Conservation (phyloP, 352 stramenopile species). For the Plasmopara muralis region DNA sequence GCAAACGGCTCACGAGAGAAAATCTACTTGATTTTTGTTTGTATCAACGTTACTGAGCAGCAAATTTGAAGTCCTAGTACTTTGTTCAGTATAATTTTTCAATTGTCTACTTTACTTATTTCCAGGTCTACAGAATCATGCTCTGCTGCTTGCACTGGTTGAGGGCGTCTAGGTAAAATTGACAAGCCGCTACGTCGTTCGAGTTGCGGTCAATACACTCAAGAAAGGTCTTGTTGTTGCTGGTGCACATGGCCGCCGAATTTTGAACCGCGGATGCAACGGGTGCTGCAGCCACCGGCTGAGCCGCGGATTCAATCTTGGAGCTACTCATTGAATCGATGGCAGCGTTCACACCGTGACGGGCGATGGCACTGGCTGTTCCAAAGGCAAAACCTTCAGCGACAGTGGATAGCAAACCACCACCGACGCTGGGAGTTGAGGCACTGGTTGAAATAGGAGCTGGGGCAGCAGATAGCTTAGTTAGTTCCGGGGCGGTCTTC, state of each 20-base stretch:
- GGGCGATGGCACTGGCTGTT: conserved; percentile 93
- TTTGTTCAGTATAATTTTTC: too few species aligned
- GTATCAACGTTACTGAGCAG: too few species aligned
- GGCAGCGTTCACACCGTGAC: conserved; percentile 72
- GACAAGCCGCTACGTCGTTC: conserved; percentile 75
- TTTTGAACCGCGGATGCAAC: conserved; percentile 9
- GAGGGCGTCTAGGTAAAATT: conserved; percentile 80
- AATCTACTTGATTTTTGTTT: too few species aligned
- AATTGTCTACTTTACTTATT: background rate
- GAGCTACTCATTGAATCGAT: conserved; percentile 59
- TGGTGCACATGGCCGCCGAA: conserved; percentile 35
- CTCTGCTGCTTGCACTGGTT: conserved; percentile 81
- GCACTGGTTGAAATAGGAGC: conserved; percentile 24
- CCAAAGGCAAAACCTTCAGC: conserved; percentile 94
- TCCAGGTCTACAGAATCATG: conserved; percentile 36
- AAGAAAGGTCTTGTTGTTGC: conserved; percentile 71
- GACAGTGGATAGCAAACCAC: conserved; percentile 81
- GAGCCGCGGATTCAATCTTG: conserved; percentile 29
- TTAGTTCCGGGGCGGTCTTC: conserved; percentile 34
- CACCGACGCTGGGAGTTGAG: conserved; percentile 72
- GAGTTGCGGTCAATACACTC: conserved; percentile 70
- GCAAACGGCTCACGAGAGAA: too few species aligned
- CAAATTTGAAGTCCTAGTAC: too few species aligned
- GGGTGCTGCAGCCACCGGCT: conserved; percentile 11
- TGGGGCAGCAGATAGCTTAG: conserved; percentile 24